Conservation (phyloP, 139 green algal species). For the Closterium sp. region DNA sequence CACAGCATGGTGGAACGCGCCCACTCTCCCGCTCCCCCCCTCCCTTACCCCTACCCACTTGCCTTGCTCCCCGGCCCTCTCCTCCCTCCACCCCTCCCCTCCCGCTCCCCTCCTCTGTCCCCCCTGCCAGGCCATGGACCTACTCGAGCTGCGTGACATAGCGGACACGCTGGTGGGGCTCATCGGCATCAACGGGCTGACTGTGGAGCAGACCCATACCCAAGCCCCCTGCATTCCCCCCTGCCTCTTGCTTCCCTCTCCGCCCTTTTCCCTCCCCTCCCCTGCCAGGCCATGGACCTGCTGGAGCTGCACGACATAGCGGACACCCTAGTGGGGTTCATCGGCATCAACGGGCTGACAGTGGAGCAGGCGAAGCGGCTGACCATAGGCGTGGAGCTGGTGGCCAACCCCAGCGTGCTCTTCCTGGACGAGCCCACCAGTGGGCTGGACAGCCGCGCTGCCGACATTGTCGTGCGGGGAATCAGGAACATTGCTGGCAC, state of each 20-base stretch:
- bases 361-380: no score
- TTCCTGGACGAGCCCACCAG: no score
- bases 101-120: background rate
- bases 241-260: background rate
- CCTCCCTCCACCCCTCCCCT: background rate
- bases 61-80: background rate
- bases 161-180: constrained; percentile 36
- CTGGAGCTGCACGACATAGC: constrained; percentile 42
- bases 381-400: no score
- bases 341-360: no score
- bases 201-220: constrained; percentile 31
- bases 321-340: constrained; percentile 36
- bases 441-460: no score
- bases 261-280: background rate
- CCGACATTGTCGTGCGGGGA: no score
- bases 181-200: constrained; percentile 13
- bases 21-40: background rate
- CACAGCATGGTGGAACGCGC: no score
- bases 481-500: no score
- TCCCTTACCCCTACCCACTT: background rate
- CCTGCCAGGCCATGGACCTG: constrained; percentile 41
- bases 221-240: background rate
- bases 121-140: constrained; percentile 31
- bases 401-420: no score
- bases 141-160: constrained; percentile 45